These are phyloP conservation scores for Candida koratica DNA, from an alignment of 805 yeast genomes.

Conservation along the genomic window DNA sequence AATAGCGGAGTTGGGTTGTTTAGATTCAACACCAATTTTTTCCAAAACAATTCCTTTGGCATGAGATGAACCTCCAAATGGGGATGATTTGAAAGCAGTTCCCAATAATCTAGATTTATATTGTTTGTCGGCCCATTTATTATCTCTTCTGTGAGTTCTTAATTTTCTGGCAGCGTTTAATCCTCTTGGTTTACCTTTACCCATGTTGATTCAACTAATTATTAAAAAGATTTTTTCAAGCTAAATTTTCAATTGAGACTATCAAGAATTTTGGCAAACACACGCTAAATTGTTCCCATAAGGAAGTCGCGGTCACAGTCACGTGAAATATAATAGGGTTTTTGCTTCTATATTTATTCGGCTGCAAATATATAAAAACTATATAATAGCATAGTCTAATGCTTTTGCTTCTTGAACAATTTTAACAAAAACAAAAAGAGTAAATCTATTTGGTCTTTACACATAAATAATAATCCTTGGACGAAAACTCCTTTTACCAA, in stretches of 20 bases:
- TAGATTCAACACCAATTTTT: slow-evolving; percentile 99
- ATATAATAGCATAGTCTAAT: too few species aligned
- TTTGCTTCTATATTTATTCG: too few species aligned
- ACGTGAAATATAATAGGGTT: too few species aligned
- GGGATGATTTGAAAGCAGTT: slow-evolving; percentile 99
- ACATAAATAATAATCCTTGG: slow-evolving; percentile 80
- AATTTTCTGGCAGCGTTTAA: slow-evolving; percentile 99
- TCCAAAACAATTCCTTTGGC: slow-evolving; percentile 99
- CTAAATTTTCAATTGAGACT: slow-evolving; percentile 17
- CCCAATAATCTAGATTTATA: slow-evolving; percentile 99
- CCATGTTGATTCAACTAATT: slow-evolving; percentile 61
- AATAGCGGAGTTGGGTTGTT: slow-evolving; percentile 99
- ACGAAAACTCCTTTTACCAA: slow-evolving; percentile 76
- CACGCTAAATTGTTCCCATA: too few species aligned
- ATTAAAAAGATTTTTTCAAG: slow-evolving; percentile 5
- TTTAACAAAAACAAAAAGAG: slow-evolving; percentile 33
- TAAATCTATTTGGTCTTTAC: slow-evolving; percentile 62
- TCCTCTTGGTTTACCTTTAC: slow-evolving; percentile 99
- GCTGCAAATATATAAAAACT: too few species aligned
- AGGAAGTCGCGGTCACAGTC: slow-evolving; percentile 7
- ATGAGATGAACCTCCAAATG: slow-evolving; percentile 99
- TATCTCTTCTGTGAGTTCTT: slow-evolving; percentile 99
- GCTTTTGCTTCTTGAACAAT: slow-evolving; percentile 14
- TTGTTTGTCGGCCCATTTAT: slow-evolving; percentile 99
- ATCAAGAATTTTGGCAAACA: too few species aligned